Percentiles rank a stretch among this genome's conserved stretches.
These are phyloP conservation scores for Camillea tinctor DNA, from an alignment of 2,329 filamentous ascomycete genomes.

Conservation along the genomic window DNA sequence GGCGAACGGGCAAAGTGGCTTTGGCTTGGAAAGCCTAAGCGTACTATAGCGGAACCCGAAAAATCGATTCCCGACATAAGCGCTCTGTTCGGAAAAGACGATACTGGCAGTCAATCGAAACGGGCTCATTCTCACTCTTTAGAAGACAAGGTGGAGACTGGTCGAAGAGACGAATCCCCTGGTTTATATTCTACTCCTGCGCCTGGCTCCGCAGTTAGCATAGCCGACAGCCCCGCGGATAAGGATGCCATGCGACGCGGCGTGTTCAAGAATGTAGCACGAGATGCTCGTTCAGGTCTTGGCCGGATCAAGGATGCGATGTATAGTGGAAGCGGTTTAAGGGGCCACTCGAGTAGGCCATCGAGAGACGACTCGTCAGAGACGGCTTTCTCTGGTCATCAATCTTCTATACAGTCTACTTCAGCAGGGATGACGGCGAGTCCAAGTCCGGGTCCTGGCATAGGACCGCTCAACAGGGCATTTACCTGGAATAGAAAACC, in stretches of 20 bases:
- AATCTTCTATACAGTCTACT: constrained; percentile 37
- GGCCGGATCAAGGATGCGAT: constrained; percentile 85
- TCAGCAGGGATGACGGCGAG: constrained; percentile 36
- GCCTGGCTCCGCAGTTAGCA: constrained; percentile 45
- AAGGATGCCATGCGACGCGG: constrained; percentile 61
- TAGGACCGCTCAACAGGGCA: constrained; percentile 45
- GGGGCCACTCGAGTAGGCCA: constrained; percentile 52
- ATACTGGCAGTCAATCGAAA: constrained; percentile 45
- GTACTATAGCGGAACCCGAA: constrained; percentile 50
- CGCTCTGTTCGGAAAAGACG: constrained; percentile 57
- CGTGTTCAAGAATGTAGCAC: constrained; percentile 77
- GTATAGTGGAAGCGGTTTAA: constrained; percentile 51
- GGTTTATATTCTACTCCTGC: constrained; percentile 43
- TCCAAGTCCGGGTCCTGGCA: constrained; percentile 24
- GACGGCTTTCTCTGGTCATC: constrained; percentile 33
- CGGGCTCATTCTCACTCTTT: constrained; percentile 50
- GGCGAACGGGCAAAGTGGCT: constrained; percentile 90
- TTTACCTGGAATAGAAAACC: constrained; percentile 67
- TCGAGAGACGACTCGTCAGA: constrained; percentile 57
- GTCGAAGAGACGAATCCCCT: constrained; percentile 45
- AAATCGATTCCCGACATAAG: constrained; percentile 45
- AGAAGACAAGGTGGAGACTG: constrained; percentile 51
- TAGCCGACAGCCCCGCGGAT: constrained; percentile 49
- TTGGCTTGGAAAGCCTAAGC: constrained; percentile 86
- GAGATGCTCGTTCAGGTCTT: constrained; percentile 78